These are phyloP conservation scores for Aspergillus panamensis DNA, from an alignment of 495 filamentous ascomycete genomes.

Conservation along the genomic window DNA sequence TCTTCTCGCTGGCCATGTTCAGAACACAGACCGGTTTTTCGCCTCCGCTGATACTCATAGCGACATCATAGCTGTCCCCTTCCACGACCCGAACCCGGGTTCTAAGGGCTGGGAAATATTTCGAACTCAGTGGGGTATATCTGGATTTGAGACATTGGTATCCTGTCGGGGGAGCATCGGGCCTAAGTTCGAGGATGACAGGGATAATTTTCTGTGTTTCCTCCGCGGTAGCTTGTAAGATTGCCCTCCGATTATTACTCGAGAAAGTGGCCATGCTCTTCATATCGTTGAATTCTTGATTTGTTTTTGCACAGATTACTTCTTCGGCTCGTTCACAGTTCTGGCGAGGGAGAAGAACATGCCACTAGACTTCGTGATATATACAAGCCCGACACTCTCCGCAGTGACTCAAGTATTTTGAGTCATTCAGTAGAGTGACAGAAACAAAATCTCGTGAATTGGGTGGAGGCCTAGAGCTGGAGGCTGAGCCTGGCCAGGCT, in stretches of 20 bases:
- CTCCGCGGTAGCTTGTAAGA: conserved; percentile 13
- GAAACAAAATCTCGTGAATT: background rate
- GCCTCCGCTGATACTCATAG: conserved; percentile 32
- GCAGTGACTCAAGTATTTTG: background rate
- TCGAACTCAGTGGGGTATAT: conserved; percentile 16
- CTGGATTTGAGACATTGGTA: conserved; percentile 16
- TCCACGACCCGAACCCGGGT: conserved; percentile 39
- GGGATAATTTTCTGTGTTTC: conserved; percentile 19
- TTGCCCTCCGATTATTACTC: conserved; percentile 3
- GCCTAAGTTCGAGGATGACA: conserved; percentile 22
- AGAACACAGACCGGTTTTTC: conserved; percentile 50
- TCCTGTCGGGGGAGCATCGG: conserved; percentile 25
- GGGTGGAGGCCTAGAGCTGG: background rate
- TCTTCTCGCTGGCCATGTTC: conserved; percentile 56
- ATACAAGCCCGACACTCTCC: background rate
- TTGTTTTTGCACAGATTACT: background rate
- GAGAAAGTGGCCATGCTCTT: background rate
- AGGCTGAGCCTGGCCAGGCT: background rate
- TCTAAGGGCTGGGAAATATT: conserved; percentile 22
- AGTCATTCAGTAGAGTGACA: background rate
- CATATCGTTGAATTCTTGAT: background rate
- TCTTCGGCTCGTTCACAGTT: background rate
- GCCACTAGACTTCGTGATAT: background rate
- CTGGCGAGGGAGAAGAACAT: background rate
- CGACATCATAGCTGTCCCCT: conserved; percentile 50